Base-by-base conservation (phyloP, 768 basidiomycete genomes). In the Nidularia sp. region DNA sequence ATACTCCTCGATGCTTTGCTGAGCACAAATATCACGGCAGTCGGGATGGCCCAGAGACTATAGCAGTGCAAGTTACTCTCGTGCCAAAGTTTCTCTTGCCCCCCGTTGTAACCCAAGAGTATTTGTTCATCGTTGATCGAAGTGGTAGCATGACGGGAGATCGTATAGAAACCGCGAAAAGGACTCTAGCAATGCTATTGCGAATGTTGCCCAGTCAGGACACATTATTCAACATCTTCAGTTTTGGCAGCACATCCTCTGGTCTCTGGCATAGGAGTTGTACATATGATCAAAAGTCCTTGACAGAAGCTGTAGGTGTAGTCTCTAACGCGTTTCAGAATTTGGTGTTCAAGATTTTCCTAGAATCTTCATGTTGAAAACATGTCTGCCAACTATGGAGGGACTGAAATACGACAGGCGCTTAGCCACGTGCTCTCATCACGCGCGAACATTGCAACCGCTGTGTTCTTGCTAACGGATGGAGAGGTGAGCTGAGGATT, bases 91-190 rank as follows among this genome's bases (percentile, higher is more conserved):
- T 79, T 53, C 60, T 67, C 15, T 57, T 81, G 3, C 72, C 74
- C 1, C 69, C 70, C 1, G 58, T 81, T 1, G 53, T 53, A 8
- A 59, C 66, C 0, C 82, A 83, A 48, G 84, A 86, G 52, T 86
- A 79, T 50, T 65, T 86, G 0, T 86, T 86, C 54, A 51, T 86
- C 5, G 66, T 86, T 8, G 84, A 86, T 55, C 67, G 83, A 45
- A 81, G 78, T 15, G 76, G 78, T 0, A 83, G 79, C 47, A 86
- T 86, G 85, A 0, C 0, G 0, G 62, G 62, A 22, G 39, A 25
- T 8, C 59, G 76, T 4, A 78, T 84, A 2, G 69, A 69, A 34
- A 74, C 69, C 2, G 81, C 82, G 5, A 82, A 76, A 54, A 53
- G 62, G 32, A 78, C 81, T 0, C 63, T 85, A 33, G 45, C 46